Conservation (phyloP, 352 stramenopile species). For the Phytopythium kandeliae region DNA sequence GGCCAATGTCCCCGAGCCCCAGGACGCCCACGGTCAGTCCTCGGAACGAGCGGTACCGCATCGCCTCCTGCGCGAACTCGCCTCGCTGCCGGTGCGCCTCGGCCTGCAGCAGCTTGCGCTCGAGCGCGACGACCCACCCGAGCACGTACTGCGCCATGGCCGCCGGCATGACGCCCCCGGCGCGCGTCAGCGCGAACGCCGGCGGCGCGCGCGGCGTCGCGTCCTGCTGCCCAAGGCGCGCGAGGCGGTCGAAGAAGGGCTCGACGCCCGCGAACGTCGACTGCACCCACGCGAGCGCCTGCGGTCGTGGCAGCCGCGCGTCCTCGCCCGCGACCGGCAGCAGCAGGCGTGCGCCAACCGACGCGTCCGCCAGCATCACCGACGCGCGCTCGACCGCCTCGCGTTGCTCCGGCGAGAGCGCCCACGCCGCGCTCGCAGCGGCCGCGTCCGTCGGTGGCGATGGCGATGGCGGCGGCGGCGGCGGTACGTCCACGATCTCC, state of each 20-base stretch:
- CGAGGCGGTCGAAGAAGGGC: slow-evolving; percentile 23
- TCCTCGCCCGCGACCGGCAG: slow-evolving; percentile 7
- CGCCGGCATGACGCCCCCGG: slow-evolving; percentile 35
- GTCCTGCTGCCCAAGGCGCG: not conserved
- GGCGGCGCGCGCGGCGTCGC: not conserved
- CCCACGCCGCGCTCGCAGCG: too few species aligned
- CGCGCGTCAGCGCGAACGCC: slow-evolving; percentile 31
- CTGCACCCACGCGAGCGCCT: slow-evolving; percentile 37
- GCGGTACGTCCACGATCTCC: slow-evolving; percentile 27
- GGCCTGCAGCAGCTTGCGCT: slow-evolving; percentile 34
- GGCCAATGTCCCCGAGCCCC: slow-evolving; percentile 53
- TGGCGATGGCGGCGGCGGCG: not conserved
- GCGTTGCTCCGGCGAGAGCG: slow-evolving; percentile 13
- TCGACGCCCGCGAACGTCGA: slow-evolving; percentile 47
- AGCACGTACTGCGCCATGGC: slow-evolving; percentile 49
- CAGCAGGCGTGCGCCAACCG: slow-evolving; percentile 19
- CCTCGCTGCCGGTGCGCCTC: slow-evolving; percentile 22
- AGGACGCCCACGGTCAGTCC: slow-evolving; percentile 51
- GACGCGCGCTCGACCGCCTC: slow-evolving; percentile 17
- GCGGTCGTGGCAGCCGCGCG: slow-evolving; percentile 3
- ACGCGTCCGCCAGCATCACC: slow-evolving; percentile 29
- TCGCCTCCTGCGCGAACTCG: slow-evolving; percentile 25
- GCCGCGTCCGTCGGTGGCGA: slow-evolving; percentile 18
- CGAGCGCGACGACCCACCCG: slow-evolving; percentile 37
- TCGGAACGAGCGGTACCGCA: slow-evolving; percentile 33